A percentile compares a stretch with the other conserved stretches of the same genome.
phyloP scores from a whole-genome alignment of 805 yeast genomes.

The Millerozyma acaciae region DNA sequence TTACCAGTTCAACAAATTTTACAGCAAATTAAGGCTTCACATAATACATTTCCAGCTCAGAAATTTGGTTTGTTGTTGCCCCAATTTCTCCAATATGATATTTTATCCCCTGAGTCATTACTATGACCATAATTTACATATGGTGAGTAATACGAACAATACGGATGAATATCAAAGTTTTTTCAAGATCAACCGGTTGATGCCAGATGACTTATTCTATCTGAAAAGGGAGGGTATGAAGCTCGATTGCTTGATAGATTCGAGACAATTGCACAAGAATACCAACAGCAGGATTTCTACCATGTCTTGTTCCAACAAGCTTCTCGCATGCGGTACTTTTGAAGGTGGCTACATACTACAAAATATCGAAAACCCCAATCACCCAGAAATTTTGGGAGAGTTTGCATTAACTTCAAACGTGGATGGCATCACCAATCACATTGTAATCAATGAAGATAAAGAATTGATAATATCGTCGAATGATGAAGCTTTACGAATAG shows the following conservation, averaged over 20 bases:
- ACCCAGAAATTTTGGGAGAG: conserved; percentile 24
- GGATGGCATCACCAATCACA: conserved; percentile 53
- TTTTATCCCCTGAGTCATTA: conserved; percentile 36
- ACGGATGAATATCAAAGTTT: conserved; percentile 27
- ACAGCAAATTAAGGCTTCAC: conserved; percentile 43
- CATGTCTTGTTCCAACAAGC: conserved; percentile 37
- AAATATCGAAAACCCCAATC: conserved; percentile 24
- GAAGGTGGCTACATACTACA: conserved; percentile 47
- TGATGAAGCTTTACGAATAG: conserved; percentile 40
- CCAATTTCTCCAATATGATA: conserved; percentile 30
- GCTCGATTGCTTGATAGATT: conserved; percentile 37
- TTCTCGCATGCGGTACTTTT: conserved; percentile 51
- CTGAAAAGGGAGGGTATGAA: conserved; percentile 19
- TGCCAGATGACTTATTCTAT: conserved; percentile 21
- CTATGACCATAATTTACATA: conserved; percentile 27
- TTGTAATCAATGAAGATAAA: conserved; percentile 29
- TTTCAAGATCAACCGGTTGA: conserved; percentile 33
- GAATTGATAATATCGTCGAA: conserved; percentile 48
- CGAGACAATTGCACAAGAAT: conserved; percentile 23
- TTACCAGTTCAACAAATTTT: conserved; percentile 36
- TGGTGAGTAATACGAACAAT: conserved; percentile 19
- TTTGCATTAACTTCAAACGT: conserved; percentile 36
- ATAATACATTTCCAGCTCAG: conserved; percentile 57
- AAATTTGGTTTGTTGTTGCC: conserved; percentile 42
- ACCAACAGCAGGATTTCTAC: conserved; percentile 45